Conservation (phyloP, 1,139 yeast genomes). For the Geotrichum klebahnii region DNA sequence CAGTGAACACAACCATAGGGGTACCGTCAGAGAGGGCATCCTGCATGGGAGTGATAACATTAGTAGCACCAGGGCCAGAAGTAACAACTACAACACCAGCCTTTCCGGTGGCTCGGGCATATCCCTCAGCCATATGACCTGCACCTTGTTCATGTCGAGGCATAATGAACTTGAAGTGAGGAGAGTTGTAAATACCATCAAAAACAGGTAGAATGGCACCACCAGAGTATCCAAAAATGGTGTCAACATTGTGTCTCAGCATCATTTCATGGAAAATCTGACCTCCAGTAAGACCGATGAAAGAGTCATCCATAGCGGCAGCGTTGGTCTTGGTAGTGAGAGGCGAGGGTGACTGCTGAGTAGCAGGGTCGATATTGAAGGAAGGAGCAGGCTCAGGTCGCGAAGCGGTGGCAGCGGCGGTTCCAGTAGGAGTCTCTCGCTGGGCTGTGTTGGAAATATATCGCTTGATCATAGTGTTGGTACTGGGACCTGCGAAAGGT, state of each 20-base stretch:
- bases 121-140: constrained; percentile 99
- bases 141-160: constrained; percentile 99
- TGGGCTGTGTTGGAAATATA: constrained; percentile 19
- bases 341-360: constrained; percentile 1
- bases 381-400: constrained; percentile 55
- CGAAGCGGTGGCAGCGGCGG: constrained; percentile 23
- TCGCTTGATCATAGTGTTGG: constrained; percentile 1
- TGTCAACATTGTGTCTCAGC: constrained; percentile 91
- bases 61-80: constrained; percentile 98
- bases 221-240: constrained; percentile 93
- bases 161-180: constrained; percentile 79
- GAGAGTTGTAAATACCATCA: constrained; percentile 92
- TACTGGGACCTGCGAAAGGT: background rate
- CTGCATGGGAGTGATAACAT: constrained; percentile 94
- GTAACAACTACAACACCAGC: constrained; percentile 98
- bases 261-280: constrained; percentile 98
- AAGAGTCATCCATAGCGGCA: constrained; percentile 37
- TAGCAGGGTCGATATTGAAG: constrained; percentile 36
- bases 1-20: constrained; percentile 95
- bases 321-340: constrained; percentile 13
- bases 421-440: constrained; percentile 13
- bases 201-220: constrained; percentile 97
- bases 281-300: constrained; percentile 94
- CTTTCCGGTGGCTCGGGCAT: constrained; percentile 90
- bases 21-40: constrained; percentile 97